phyloP scores from a whole-genome alignment of 2,329 filamentous ascomycete species.

The Cordyceps farinosa region DNA sequence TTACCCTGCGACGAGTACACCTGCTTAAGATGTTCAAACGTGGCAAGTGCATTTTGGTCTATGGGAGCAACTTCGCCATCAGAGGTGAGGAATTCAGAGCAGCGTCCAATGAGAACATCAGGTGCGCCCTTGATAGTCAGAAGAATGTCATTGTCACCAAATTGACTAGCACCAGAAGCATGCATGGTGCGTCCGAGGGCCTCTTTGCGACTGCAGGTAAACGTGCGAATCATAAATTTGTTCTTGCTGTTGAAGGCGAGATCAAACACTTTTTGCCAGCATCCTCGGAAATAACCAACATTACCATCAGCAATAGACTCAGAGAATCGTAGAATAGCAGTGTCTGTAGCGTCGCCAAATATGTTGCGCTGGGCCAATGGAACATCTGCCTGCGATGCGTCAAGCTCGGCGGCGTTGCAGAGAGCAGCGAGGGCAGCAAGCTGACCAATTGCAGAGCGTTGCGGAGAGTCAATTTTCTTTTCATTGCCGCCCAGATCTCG shows the following conservation, averaged over 20 bases:
- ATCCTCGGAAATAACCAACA: constrained; percentile 55
- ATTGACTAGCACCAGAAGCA: constrained; percentile 31
- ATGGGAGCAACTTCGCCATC: constrained; percentile 53
- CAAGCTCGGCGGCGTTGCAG: constrained; percentile 74
- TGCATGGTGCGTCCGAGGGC: constrained; percentile 36
- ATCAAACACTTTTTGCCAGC: constrained; percentile 65
- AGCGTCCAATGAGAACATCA: constrained; percentile 66
- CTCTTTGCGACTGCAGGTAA: constrained; percentile 41
- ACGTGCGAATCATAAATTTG: constrained; percentile 72
- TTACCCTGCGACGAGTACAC: constrained; percentile 66
- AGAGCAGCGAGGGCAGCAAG: constrained; percentile 60
- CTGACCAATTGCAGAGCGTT: constrained; percentile 45
- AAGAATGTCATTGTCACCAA: constrained; percentile 41
- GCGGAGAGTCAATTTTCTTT: neutral
- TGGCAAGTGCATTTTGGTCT: constrained; percentile 39
- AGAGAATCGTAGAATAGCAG: constrained; percentile 68
- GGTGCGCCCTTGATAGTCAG: constrained; percentile 78
- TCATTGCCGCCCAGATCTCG: constrained; percentile 29
- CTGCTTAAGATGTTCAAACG: constrained; percentile 60
- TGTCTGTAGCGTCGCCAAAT: constrained; percentile 73
- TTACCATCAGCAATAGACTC: constrained; percentile 54
- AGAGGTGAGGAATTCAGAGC: constrained; percentile 52
- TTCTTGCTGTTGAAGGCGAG: constrained; percentile 79
- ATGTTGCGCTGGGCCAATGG: constrained; percentile 61
- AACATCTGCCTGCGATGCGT: constrained; percentile 57